Base-by-base conservation (phyloP, 257 asterid genomes). In the Marsdenia floribunda region DNA sequence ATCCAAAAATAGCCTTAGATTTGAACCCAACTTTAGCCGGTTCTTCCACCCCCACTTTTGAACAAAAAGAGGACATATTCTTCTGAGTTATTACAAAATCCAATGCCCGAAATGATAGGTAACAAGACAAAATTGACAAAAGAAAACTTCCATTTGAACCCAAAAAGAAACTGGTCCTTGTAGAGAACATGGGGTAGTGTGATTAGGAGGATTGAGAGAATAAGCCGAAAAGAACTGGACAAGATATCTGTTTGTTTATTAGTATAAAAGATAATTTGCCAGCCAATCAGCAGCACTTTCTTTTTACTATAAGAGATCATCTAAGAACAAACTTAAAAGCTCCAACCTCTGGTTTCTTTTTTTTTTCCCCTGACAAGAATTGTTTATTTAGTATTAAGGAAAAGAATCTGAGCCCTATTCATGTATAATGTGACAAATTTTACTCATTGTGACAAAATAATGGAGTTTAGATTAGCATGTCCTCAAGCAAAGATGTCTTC, bases 401-500 rank as follows among this genome's bases (percentile, higher is more conserved):
- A 44, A 68, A 42, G 9, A 44, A n/a, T 47, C n/a, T 53, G 3
- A 3, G 35, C 52, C 3, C 38, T 0, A 22, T n/a, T n/a, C 21
- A 50, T 22, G 12, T 9, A 44, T 44, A 44, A 44, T 44, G 37
- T 21, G 37, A 6, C 19, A n/a, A 42, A 44, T 40, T 3, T 21
- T 44, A 9, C 21, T 24, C 12, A 16, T 8, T 0, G 13, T 21
- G 44, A 35, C 49, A 3, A 33, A 72, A 42, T 35, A 66, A 71
- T 42, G 61, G 24, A 73, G 63, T 61, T 49, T 61, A 10, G 29
- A 49, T 29, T 58, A 16, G 52, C 21, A 68, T 54, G 44, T 22
- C 24, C 63, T 76, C 71, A 88, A 55, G 91, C 97, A 86, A 90
- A 95, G 81, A 92, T 84, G 82, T 90, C 97, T 85, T 95, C 99